Base-by-base conservation (phyloP, 2,329 filamentous ascomycete genomes). In the Claviceps lovelessii region DNA sequence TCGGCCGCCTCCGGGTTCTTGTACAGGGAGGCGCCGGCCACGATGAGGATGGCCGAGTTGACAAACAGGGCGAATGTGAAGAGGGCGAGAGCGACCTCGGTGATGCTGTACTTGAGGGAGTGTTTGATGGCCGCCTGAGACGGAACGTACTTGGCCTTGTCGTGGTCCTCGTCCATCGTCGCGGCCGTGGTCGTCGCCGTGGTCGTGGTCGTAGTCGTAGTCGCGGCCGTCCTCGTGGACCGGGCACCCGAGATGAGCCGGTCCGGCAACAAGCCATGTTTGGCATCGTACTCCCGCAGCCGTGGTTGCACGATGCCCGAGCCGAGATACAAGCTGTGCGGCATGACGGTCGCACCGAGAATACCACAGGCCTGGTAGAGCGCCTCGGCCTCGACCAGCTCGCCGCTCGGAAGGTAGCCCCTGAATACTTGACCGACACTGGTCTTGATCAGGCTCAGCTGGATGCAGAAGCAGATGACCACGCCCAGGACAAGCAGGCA, bases 21-120 rank as follows among this genome's bases (percentile, higher is more conserved):
- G 64, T 85, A 90, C 0, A 95, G 77, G 0, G 86, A 84, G 0
- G 87, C 82, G 29, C 89, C 90, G 0, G 90, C 84, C 13, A 90
- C 84, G 61, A 93, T 89, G 15, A 93, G 76, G 62, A 93, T 91
- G 41, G 87, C 78, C 54, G 81, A 86, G 72, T 93, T 93, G 63
- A 91, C 85, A 63, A 93, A 93, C 4, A 93, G 76, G 0, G 88
- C 88, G 65, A 91, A 90, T 0, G 86, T 88, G 65, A 90, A 88
- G 41, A 93, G 81, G 0, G 84, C 86, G 15, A 89, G 64, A 7
- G 79, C 73, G 10, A 90, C 72, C 65, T 93, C 88, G 23, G 78
- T 71, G 55, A 87, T 82, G 4, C 85, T 87, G 65, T 86, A 86
- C 57, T 82, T 85, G 63, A 90, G 77, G 58, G 84, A 90, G 62